Base-by-base conservation (phyloP, 2,329 filamentous ascomycete species). In the Colletotrichum tropicale region DNA sequence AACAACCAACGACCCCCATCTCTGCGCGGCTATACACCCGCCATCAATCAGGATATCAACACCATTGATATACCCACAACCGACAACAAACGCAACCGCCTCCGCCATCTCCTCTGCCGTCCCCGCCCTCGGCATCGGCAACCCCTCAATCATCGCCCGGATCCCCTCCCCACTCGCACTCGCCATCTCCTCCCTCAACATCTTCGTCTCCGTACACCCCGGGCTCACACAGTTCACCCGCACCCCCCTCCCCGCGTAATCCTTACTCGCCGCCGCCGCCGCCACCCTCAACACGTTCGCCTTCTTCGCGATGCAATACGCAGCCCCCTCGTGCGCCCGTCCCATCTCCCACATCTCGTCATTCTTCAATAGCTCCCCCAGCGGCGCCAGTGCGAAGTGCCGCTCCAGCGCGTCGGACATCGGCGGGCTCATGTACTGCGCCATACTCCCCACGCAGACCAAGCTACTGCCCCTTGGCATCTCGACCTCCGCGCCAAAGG, bases 91-190 rank as follows among this genome's bases (percentile, higher is more conserved):
- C 60, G n/a, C 58, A 28, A 74, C 18, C 24, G n/a, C 71, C 10
- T 74, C 66, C 3, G 71, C 71, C 32, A 74, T 26, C 60, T 74
- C 71, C 16, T 74, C 66, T 16, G 34, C 43, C 15, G 30, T 70
- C 1, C 58, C 66, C 3, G 66, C 66, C n/a, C 71, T 74, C 32
- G 32, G 55, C 48, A 70, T n/a, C 32, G 71, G 71, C 48, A 56
- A 52, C 15, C 21, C 21, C 34, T 60, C 66, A 21, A 74, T 65
- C 48, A 74, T 74, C 32, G 48, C 26, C 34, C 32, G 1, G 0
- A 70, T 56, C n/a, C 18, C 58, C 6, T 62, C 56, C 13, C 56
- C 66, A 2, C 26, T 26, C 15, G 2, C 43, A 1, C 26, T 3
- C 28, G 43, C 55, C 71, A 48, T 65, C 43, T 74, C 71, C 30